Conservation (phyloP, 352 stramenopile genomes). For the Elongisporangium undulatum region DNA sequence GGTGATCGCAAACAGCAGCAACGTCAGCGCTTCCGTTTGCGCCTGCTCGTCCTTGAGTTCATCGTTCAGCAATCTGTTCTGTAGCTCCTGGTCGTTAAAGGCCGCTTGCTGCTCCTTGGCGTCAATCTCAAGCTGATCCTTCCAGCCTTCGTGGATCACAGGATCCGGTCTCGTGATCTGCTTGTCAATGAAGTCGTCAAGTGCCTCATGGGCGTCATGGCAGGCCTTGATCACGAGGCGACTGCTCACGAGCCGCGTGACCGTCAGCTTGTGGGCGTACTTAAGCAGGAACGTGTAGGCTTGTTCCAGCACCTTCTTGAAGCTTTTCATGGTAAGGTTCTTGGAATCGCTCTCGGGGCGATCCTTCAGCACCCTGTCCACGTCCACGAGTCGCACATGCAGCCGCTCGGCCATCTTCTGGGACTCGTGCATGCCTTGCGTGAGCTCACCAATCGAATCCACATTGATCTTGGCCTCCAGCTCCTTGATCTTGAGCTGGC, state of each 20-base stretch:
- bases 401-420: neutral
- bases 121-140: constrained; percentile 7
- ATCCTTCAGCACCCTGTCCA: neutral
- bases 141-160: constrained; percentile 6
- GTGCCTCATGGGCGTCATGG: constrained; percentile 6
- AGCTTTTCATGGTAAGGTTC: neutral
- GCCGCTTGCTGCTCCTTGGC: constrained; percentile 3
- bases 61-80: constrained; percentile 3
- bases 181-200: constrained; percentile 3
- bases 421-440: neutral
- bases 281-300: constrained; percentile 6
- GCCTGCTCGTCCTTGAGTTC: neutral
- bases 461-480: neutral
- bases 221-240: constrained; percentile 12
- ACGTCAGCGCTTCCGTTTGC: neutral
- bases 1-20: neutral
- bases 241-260: constrained; percentile 15
- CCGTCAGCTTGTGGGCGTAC: constrained; percentile 10
- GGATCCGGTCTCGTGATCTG: constrained; percentile 1
- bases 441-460: neutral
- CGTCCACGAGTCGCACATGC: neutral
- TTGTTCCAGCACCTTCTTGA: neutral
- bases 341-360: neutral
- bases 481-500: neutral
- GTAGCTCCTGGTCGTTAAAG: constrained; percentile 7